phyloP scores from a whole-genome alignment of 2,329 filamentous ascomycete genomes.

The Talaromyces sp. region DNA sequence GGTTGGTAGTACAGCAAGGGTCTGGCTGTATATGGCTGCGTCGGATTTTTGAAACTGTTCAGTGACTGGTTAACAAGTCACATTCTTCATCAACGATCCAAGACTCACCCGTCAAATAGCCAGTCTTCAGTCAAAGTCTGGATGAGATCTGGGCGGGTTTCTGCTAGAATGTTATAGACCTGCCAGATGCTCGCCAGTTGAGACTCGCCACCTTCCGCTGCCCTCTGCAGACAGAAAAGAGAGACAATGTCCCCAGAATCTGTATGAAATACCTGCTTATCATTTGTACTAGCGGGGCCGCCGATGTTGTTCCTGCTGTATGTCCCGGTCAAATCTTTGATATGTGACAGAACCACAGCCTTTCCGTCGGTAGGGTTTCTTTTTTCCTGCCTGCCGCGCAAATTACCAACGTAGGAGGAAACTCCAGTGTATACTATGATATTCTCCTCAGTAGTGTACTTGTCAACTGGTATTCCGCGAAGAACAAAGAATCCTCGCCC shows the following conservation, averaged over 20 bases:
- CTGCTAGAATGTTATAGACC: conserved; percentile 55
- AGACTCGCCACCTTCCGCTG: conserved; percentile 51
- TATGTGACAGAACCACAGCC: conserved; percentile 55
- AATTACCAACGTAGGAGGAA: conserved; percentile 41
- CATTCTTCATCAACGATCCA: neutral
- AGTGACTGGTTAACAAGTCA: neutral
- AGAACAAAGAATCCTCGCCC: conserved; percentile 47
- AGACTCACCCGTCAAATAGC: conserved; percentile 45
- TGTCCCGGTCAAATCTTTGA: conserved; percentile 55
- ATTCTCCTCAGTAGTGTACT: conserved; percentile 36
- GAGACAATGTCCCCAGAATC: conserved; percentile 55
- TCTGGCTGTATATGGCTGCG: conserved; percentile 46
- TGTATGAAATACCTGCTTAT: conserved; percentile 54
- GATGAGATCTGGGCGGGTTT: conserved; percentile 53
- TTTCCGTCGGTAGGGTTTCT: conserved; percentile 22
- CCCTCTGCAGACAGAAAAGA: conserved; percentile 46
- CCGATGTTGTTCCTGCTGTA: conserved; percentile 36
- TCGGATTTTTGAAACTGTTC: conserved; percentile 51
- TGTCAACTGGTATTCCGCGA: conserved; percentile 39
- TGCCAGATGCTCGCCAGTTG: conserved; percentile 53
- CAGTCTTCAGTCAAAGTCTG: conserved; percentile 49
- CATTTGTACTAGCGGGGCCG: conserved; percentile 44
- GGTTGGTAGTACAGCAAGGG: conserved; percentile 52
- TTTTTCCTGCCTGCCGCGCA: conserved; percentile 44
- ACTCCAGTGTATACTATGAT: conserved; percentile 46